Evolutionary conservation across 257 asterid species (phyloP).

Genomic region (Salvia splendens): DNA sequence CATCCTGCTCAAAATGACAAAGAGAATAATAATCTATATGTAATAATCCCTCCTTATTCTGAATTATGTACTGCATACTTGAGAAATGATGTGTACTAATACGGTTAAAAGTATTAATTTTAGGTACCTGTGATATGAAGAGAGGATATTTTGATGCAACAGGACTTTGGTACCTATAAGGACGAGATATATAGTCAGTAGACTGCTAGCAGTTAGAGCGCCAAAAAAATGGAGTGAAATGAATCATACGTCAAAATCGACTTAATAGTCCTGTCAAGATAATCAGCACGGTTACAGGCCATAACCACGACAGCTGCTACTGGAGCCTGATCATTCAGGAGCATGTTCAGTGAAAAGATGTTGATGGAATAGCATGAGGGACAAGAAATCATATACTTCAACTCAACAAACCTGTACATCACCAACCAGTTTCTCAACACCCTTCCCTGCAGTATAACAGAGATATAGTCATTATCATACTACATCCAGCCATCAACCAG

Average conservation of each 20-base stretch:
- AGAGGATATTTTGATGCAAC: conserved; percentile 92
- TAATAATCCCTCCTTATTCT: conserved; percentile 22
- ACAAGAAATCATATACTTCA: conserved; percentile 17
- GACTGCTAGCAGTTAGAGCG: conserved; percentile 32
- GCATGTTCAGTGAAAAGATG: conserved; percentile 32
- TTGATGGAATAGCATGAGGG: conserved; percentile 23
- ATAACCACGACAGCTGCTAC: conserved; percentile 95
- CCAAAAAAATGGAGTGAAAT: conserved; percentile 31
- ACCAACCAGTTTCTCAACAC: conserved; percentile 64
- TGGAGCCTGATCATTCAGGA: conserved; percentile 62
- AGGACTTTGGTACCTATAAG: conserved; percentile 68
- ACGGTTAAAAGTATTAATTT: conserved; percentile 23
- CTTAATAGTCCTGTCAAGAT: conserved; percentile 83
- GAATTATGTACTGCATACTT: conserved; percentile 18
- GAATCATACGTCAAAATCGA: conserved; percentile 77
- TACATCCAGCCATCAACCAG: conserved; percentile 26
- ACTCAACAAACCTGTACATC: conserved; percentile 66
- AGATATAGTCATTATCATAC: conserved; percentile 29
- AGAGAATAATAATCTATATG: conserved; percentile 22
- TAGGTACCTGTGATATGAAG: conserved; percentile 83
- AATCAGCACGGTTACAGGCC: conserved; percentile 99
- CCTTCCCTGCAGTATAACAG: conserved; percentile 66
- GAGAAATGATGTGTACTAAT: conserved; percentile 27
- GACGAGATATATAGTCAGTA: conserved; percentile 34
- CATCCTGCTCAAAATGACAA: conserved; percentile 64